Conservation (phyloP, 371 early-diverging fungal genomes). For the Encephalitozoon intestinalis region DNA sequence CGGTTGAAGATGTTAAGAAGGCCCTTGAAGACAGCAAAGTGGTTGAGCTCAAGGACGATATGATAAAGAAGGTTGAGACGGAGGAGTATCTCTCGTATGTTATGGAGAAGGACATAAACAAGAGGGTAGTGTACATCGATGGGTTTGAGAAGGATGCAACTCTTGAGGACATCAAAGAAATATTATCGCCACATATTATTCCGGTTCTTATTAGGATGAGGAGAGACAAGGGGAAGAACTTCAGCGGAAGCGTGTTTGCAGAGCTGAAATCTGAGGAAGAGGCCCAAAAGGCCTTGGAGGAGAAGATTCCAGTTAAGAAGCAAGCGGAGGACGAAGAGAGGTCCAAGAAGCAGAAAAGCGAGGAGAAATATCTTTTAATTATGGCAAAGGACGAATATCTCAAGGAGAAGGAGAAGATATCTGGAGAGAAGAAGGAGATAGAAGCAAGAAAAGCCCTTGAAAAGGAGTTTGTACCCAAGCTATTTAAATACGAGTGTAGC, state of each 20-base stretch:
- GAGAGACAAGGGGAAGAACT: conserved; percentile 47
- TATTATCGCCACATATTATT: conserved; percentile 11
- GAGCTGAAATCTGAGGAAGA: conserved; percentile 52
- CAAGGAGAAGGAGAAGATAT: conserved; percentile 9
- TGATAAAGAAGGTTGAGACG: conserved; percentile 49
- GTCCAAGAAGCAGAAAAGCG: conserved; percentile 24
- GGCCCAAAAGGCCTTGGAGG: conserved; percentile 15
- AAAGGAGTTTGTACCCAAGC: conserved; percentile 43
- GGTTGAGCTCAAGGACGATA: conserved; percentile 43
- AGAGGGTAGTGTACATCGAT: conserved; percentile 32
- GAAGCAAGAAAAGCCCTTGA: conserved; percentile 26
- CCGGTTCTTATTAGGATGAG: conserved; percentile 52
- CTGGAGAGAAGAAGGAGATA: conserved; percentile 37
- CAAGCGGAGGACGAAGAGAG: conserved; percentile 1
- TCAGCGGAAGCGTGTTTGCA: conserved; percentile 56
- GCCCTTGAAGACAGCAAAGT: conserved; percentile 35
- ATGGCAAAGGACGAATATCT: conserved; percentile 34
- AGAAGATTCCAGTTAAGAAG: conserved; percentile 14
- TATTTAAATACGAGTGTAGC: conserved; percentile 44
- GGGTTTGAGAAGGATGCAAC: conserved; percentile 38
- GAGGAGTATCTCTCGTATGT: conserved; percentile 48
- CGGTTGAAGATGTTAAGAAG: conserved; percentile 41
- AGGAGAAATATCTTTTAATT: neutral
- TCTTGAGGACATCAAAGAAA: conserved; percentile 52
- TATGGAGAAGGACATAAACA: conserved; percentile 21